A percentile compares a stretch with the other conserved stretches of the same genome.
Conservation (phyloP, 1,284 basidiomycete species). For the Ganoderma lucidum region DNA sequence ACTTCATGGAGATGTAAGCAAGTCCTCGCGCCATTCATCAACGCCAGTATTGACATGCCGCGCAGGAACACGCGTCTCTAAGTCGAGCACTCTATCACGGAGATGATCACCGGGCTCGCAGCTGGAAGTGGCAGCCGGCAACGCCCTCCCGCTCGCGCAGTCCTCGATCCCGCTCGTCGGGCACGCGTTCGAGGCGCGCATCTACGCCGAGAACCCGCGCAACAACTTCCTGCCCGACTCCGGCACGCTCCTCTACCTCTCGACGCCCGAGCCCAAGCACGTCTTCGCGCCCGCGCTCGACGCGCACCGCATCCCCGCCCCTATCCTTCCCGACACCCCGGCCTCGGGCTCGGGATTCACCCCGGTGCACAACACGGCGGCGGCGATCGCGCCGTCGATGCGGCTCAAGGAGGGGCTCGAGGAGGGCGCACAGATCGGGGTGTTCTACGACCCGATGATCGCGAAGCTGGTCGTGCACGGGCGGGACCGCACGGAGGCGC, state of each 20-base stretch:
- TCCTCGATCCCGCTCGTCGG: constrained; percentile 84
- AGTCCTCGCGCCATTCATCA: constrained; percentile 32
- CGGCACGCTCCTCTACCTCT: constrained; percentile 82
- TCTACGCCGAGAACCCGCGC: constrained; percentile 96
- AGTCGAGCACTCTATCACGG: constrained; percentile 95
- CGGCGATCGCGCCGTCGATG: constrained; percentile 66
- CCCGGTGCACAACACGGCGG: constrained; percentile 47
- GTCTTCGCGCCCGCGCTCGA: constrained; percentile 60
- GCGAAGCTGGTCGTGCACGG: constrained; percentile 94
- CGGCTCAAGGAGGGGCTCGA: constrained; percentile 93
- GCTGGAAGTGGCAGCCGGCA: constrained; percentile 90
- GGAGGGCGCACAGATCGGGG: constrained; percentile 88
- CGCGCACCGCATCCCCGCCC: constrained; percentile 27
- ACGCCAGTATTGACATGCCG: neutral
- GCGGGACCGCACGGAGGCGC: constrained; percentile 84
- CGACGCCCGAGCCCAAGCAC: constrained; percentile 75
- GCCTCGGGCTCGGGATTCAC: constrained; percentile 25
- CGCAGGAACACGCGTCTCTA: constrained; percentile 91
- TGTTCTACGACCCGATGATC: constrained; percentile 96
- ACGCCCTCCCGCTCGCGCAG: constrained; percentile 82
- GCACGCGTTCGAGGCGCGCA: constrained; percentile 95
- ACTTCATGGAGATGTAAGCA: constrained; percentile 90
- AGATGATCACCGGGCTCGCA: constrained; percentile 96
- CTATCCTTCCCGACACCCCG: constrained; percentile 37
- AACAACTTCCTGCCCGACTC: constrained; percentile 94